These are phyloP conservation scores for Jamesozyma spencerorum DNA, from an alignment of 805 yeast genomes.

Conservation along the genomic window DNA sequence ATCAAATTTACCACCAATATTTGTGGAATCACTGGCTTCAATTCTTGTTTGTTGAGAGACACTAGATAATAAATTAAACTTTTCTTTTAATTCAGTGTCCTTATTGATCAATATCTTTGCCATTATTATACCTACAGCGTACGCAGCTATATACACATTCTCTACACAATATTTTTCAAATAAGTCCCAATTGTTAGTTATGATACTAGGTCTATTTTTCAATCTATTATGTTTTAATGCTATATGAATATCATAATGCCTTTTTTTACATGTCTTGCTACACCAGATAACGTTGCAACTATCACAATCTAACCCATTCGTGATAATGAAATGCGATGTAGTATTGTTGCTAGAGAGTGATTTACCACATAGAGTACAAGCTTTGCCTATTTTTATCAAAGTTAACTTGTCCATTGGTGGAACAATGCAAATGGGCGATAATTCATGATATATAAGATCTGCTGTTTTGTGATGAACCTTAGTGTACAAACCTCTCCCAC, in stretches of 20 bases:
- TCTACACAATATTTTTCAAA: conserved; percentile 55
- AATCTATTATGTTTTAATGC: conserved; percentile 46
- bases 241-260: conserved; percentile 41
- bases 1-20: conserved; percentile 36
- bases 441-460: conserved; percentile 52
- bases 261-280: conserved; percentile 47
- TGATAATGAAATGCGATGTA: conserved; percentile 25
- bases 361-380: conserved; percentile 67
- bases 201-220: conserved; percentile 29
- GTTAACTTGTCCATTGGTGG: conserved; percentile 61
- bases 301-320: conserved; percentile 53
- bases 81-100: conserved; percentile 33
- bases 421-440: conserved; percentile 45
- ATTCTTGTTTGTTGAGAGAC: conserved; percentile 60
- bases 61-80: conserved; percentile 55
- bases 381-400: conserved; percentile 50
- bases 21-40: conserved; percentile 46
- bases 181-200: conserved; percentile 41
- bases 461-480: conserved; percentile 39
- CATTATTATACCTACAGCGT: conserved; percentile 50
- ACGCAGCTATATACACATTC: conserved; percentile 61
- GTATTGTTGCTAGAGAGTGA: conserved; percentile 29
- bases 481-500: conserved; percentile 37
- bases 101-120: conserved; percentile 31
- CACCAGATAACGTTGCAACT: conserved; percentile 68